A percentile compares a stretch with the other conserved stretches of the same genome.
These are phyloP conservation scores for Termitomyces sp. DNA, from an alignment of 768 basidiomycete species.

Conservation along the genomic window DNA sequence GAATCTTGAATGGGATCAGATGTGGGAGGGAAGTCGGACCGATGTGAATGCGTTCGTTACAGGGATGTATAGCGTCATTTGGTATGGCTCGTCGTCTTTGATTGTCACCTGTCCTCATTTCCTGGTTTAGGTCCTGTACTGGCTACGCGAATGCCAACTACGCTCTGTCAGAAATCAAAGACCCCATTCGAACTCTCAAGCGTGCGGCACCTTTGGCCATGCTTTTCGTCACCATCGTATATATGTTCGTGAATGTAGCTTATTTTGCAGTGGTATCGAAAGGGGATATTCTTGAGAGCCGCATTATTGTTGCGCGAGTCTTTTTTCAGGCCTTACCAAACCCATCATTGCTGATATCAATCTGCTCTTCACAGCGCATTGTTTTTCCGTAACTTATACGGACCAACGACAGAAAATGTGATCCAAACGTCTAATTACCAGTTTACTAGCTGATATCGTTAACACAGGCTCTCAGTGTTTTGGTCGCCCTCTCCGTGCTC, in stretches of 20 bases:
- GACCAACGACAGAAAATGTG: conserved; percentile 54
- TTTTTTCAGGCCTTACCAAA: not conserved
- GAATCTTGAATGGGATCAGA: conserved; percentile 53
- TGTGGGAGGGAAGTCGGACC: conserved; percentile 60
- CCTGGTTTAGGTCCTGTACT: conserved; percentile 52
- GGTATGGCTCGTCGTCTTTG: conserved; percentile 32
- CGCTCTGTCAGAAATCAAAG: conserved; percentile 62
- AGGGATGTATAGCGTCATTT: conserved; percentile 67
- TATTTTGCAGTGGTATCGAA: conserved; percentile 75
- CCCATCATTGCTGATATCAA: not conserved
- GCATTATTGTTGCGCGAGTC: conserved; percentile 63
- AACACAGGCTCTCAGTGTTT: conserved; percentile 47
- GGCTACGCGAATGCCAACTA: conserved; percentile 78
- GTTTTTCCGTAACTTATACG: conserved; percentile 73
- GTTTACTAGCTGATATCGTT: not conserved
- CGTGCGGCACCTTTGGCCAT: conserved; percentile 66
- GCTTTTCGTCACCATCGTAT: conserved; percentile 50
- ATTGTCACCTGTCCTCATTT: not conserved
- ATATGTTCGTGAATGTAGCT: conserved; percentile 63
- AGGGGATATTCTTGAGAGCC: conserved; percentile 59
- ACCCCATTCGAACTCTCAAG: conserved; percentile 69
- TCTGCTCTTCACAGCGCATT: conserved; percentile 39
- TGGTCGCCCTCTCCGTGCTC: conserved; percentile 60
- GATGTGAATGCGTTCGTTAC: conserved; percentile 57
- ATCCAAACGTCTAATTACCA: not conserved